These are phyloP conservation scores for Aspergillus cavernicola DNA, from an alignment of 495 filamentous ascomycete species.

Conservation along the genomic window DNA sequence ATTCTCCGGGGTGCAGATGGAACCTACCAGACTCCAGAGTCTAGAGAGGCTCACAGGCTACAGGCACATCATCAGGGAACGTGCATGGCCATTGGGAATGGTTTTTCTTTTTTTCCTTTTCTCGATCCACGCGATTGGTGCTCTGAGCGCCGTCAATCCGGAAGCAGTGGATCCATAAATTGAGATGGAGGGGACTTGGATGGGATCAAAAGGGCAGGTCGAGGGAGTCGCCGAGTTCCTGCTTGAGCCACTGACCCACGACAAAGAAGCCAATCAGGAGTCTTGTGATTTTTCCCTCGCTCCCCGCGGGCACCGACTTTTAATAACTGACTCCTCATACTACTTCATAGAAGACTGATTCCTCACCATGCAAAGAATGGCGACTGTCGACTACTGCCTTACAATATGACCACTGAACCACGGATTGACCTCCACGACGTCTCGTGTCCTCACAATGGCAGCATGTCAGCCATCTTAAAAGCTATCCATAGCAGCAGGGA, in stretches of 20 bases:
- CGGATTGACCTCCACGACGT: no score
- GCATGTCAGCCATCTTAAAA: no score
- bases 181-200: not conserved
- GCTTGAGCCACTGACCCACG: no score
- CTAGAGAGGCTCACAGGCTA: not conserved
- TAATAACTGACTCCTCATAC: not conserved
- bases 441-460: no score
- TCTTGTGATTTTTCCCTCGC: slow-evolving; percentile 1
- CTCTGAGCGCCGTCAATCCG: slow-evolving; percentile 2
- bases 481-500: no score
- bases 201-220: not conserved
- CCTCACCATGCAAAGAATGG: not conserved
- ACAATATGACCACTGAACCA: no score
- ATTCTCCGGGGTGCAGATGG: not conserved
- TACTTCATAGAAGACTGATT: not conserved
- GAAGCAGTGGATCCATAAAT: slow-evolving; percentile 4
- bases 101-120: not conserved
- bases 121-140: slow-evolving; percentile 3
- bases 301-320: slow-evolving; percentile 7
- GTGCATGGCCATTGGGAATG: not conserved
- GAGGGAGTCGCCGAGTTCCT: not conserved
- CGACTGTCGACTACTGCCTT: no score
- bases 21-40: not conserved
- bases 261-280: not conserved
- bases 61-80: not conserved